phyloP scores from a whole-genome alignment of 495 filamentous ascomycete genomes.

The Aspergillus sclerotioniger region DNA sequence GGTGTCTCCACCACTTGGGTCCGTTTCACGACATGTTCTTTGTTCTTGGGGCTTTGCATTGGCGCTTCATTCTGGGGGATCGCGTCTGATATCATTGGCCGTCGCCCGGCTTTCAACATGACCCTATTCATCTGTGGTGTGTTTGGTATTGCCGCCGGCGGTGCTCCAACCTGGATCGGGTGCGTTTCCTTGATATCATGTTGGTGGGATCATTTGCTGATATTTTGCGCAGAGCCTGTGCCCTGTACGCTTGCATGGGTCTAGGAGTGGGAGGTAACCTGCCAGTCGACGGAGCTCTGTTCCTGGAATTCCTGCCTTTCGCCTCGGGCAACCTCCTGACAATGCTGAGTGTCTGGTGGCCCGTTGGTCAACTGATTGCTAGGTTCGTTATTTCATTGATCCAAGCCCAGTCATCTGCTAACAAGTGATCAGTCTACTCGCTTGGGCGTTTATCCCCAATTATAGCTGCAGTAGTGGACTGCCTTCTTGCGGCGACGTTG shows the following conservation, averaged over 20 bases:
- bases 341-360: slow-evolving; percentile 60
- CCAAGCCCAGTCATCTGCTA: not conserved
- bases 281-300: slow-evolving; percentile 57
- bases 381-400: slow-evolving; percentile 21
- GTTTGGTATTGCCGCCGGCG: slow-evolving; percentile 55
- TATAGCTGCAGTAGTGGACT: slow-evolving; percentile 42
- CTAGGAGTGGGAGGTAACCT: slow-evolving; percentile 61
- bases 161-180: slow-evolving; percentile 53
- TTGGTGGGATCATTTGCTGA: not conserved
- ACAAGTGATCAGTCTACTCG: slow-evolving; percentile 47
- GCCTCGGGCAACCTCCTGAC: slow-evolving; percentile 53
- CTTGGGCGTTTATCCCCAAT: slow-evolving; percentile 57
- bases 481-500: slow-evolving; percentile 25
- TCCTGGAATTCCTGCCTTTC: slow-evolving; percentile 58
- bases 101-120: slow-evolving; percentile 58
- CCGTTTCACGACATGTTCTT: slow-evolving; percentile 55
- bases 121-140: slow-evolving; percentile 54
- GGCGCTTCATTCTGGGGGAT: slow-evolving; percentile 61
- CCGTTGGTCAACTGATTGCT: slow-evolving; percentile 54
- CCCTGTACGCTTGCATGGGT: slow-evolving; percentile 49
- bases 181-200: slow-evolving; percentile 20
- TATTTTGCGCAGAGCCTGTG: slow-evolving; percentile 26
- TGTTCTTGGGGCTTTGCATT: slow-evolving; percentile 56
- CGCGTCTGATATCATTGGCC: slow-evolving; percentile 56
- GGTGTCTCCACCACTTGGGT: slow-evolving; percentile 46